A percentile compares a stretch with the other conserved stretches of the same genome.
Conservation (phyloP, 1,284 basidiomycete genomes). For the Porogramme epimiltina region DNA sequence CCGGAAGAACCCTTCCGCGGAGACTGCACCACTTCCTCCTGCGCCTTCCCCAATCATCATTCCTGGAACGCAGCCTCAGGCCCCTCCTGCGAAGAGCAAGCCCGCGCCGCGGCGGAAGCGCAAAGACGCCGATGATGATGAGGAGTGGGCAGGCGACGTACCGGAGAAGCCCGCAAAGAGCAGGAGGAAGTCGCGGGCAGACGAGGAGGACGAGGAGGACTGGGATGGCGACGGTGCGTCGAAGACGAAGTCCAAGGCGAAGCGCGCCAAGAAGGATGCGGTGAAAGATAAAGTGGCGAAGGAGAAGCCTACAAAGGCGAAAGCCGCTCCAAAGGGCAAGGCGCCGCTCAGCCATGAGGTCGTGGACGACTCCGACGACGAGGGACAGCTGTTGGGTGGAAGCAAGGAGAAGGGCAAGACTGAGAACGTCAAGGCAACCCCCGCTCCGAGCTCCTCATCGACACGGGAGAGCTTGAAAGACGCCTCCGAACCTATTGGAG, state of each 20-base stretch:
- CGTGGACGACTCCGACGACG: slow-evolving; percentile 24
- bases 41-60: slow-evolving; percentile 13
- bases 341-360: slow-evolving; percentile 22
- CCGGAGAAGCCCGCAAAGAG: slow-evolving; percentile 17
- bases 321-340: slow-evolving; percentile 8
- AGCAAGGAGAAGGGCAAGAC: slow-evolving; percentile 1
- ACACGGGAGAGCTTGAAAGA: too few species aligned
- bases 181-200: slow-evolving; percentile 22
- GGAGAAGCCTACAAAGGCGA: slow-evolving; percentile 14
- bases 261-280: slow-evolving; percentile 7
- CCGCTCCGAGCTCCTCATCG: slow-evolving; percentile 1
- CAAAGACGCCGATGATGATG: slow-evolving; percentile 15
- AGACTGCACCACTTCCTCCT: slow-evolving; percentile 9
- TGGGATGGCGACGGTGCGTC: slow-evolving; percentile 19
- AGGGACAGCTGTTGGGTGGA: slow-evolving; percentile 1
- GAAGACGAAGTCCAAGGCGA: slow-evolving; percentile 21
- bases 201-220: slow-evolving; percentile 30
- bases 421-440: slow-evolving; percentile 7
- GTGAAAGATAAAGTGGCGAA: slow-evolving; percentile 15
- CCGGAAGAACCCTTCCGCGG: neutral
- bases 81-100: slow-evolving; percentile 7
- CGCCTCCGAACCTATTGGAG: neutral
- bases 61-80: slow-evolving; percentile 14
- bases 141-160: slow-evolving; percentile 17
- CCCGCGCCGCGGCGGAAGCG: slow-evolving; percentile 15